A percentile compares a stretch with the other conserved stretches of the same genome.
These are phyloP conservation scores for Xylariaceae sp. DNA, from an alignment of 2,329 filamentous ascomycete genomes.

Conservation along the genomic window DNA sequence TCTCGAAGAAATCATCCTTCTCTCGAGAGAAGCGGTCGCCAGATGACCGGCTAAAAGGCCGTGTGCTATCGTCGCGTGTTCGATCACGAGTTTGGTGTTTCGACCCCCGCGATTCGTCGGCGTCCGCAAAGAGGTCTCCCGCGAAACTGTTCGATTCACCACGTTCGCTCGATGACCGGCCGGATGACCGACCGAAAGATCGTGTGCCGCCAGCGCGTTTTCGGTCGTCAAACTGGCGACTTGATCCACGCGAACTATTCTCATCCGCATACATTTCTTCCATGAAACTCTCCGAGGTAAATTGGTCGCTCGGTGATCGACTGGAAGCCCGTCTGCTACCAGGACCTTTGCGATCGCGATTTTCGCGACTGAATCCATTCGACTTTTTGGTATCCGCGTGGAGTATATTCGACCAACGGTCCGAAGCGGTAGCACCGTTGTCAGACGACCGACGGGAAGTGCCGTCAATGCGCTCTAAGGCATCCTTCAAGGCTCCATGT, in stretches of 20 bases:
- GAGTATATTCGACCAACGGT: not conserved
- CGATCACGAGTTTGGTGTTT: not conserved
- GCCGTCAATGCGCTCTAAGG: constrained; percentile 19
- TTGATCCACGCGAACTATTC: no score
- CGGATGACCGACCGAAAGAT: not conserved
- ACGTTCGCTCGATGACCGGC: not conserved
- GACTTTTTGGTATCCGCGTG: not conserved
- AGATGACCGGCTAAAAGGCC: not conserved
- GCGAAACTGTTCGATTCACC: no score
- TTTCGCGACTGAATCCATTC: not conserved
- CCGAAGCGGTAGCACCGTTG: no score
- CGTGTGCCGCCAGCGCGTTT: no score
- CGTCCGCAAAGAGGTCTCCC: no score
- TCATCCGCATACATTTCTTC: not conserved
- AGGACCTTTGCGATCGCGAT: not conserved
- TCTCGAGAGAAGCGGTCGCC: constrained; percentile 3
- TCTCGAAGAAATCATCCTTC: constrained; percentile 14
- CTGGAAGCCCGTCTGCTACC: not conserved
- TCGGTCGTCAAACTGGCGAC: no score
- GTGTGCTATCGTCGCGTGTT: not conserved
- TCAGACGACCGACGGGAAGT: not conserved
- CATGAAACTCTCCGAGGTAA: constrained; percentile 1
- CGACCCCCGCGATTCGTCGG: not conserved
- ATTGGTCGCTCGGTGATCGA: not conserved
- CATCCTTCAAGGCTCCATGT: constrained; percentile 38